Conservation (phyloP, 106 monocot species). For the Allium cepa region DNA sequence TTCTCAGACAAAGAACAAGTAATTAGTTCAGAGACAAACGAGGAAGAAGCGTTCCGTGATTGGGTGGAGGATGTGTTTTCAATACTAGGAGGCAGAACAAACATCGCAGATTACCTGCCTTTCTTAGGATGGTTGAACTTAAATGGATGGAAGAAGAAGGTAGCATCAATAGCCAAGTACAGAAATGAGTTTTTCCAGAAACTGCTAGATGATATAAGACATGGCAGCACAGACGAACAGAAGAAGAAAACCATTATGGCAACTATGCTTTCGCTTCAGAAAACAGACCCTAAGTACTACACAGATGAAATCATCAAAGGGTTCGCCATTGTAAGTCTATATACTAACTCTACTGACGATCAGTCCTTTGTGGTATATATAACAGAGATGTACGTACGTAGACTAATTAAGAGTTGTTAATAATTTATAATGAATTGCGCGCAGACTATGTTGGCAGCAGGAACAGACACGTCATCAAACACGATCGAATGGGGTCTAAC, state of each 20-base stretch:
- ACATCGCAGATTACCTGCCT: slow-evolving; percentile 22
- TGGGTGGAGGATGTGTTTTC: slow-evolving; percentile 30
- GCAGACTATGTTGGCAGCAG: slow-evolving; percentile 12
- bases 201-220: neutral
- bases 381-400: no score
- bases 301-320: neutral
- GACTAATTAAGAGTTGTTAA: no score
- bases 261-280: neutral
- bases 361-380: no score
- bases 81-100: slow-evolving; percentile 9
- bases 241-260: slow-evolving; percentile 1
- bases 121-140: slow-evolving; percentile 21
- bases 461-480: slow-evolving; percentile 11
- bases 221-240: neutral
- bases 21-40: no score
- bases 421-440: neutral
- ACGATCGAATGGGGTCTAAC: slow-evolving; percentile 33
- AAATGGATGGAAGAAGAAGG: neutral
- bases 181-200: neutral
- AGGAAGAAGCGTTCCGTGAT: slow-evolving; percentile 15
- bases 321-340: neutral
- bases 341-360: no score
- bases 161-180: neutral
- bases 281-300: slow-evolving; percentile 2
- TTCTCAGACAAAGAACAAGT: no score